These are phyloP conservation scores for Mucor plumbeus DNA, from an alignment of 371 early-diverging fungal genomes.

Conservation along the genomic window DNA sequence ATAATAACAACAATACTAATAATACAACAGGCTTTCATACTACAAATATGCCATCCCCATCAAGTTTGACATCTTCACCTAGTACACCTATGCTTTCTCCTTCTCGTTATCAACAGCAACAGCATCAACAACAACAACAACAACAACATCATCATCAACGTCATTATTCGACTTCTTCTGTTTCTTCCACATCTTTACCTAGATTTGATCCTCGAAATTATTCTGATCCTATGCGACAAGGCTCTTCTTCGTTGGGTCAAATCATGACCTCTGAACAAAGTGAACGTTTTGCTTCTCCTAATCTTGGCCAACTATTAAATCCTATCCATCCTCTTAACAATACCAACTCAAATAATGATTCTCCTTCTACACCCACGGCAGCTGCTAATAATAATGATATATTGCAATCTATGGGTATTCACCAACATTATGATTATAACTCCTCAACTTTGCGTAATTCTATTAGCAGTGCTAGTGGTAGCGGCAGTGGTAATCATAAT, in stretches of 20 bases:
- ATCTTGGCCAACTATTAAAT: constrained; percentile 46
- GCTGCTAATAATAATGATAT: constrained; percentile 5
- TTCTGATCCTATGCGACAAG: background rate
- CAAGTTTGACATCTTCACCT: constrained; percentile 40
- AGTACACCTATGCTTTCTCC: constrained; percentile 47
- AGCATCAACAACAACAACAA: constrained; percentile 24
- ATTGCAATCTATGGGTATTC: constrained; percentile 13
- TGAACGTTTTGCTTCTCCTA: constrained; percentile 26
- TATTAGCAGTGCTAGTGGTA: background rate
- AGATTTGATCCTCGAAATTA: constrained; percentile 36
- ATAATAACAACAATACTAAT: constrained; percentile 6
- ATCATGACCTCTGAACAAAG: constrained; percentile 7
- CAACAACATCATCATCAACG: constrained; percentile 39
- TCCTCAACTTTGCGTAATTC: constrained; percentile 9
- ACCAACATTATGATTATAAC: constrained; percentile 10
- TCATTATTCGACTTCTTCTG: constrained; percentile 36
- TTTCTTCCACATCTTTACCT: constrained; percentile 29
- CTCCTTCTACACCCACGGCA: background rate
- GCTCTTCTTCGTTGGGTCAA: background rate
- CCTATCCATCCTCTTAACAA: constrained; percentile 45
- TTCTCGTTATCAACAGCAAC: constrained; percentile 20
- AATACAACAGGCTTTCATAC: constrained; percentile 4
- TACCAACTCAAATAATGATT: background rate
- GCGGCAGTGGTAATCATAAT: background rate
- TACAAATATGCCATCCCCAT: constrained; percentile 39